Evolutionary conservation across 306 rosid genomes (phyloP).

Genomic region (Prunus kanzakura): DNA sequence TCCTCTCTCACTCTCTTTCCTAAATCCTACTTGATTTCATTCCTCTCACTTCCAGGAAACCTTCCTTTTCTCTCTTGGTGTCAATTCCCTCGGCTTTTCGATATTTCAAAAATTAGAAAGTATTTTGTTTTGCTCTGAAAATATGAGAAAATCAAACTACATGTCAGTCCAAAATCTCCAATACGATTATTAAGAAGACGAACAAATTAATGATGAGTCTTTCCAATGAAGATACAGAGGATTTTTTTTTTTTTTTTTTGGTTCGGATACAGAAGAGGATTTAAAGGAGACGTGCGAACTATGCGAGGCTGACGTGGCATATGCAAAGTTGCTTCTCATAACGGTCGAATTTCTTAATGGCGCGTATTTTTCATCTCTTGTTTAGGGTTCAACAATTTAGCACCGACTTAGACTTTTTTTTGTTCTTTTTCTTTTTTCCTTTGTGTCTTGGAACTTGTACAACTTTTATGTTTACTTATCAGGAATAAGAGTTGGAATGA

Average conservation of each 20-base stretch:
- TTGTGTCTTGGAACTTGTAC: too few relatives aligned
- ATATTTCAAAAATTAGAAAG: not conserved
- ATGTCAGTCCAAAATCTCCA: too few relatives aligned
- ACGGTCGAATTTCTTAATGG: slow-evolving; percentile 22
- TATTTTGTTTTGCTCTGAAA: not conserved
- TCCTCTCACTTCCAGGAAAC: not conserved
- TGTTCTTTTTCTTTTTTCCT: too few relatives aligned
- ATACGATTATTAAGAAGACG: too few relatives aligned
- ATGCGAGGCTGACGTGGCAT: slow-evolving; percentile 9
- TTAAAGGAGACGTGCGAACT: not conserved
- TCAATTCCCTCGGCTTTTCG: not conserved
- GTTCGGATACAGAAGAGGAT: not conserved
- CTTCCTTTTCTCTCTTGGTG: not conserved
- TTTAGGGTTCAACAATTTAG: not conserved
- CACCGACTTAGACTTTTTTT: not conserved
- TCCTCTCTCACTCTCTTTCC: not conserved
- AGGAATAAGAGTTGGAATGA: too few relatives aligned
- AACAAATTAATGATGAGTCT: too few relatives aligned
- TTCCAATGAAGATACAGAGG: too few relatives aligned
- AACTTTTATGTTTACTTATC: too few relatives aligned
- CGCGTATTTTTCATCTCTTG: not conserved
- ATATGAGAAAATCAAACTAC: not conserved
- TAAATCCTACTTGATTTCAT: not conserved
- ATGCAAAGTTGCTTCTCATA: not conserved
- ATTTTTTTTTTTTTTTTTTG: too few relatives aligned